Conservation (phyloP, 2,329 filamentous ascomycete species). For the Xylaria sp. region DNA sequence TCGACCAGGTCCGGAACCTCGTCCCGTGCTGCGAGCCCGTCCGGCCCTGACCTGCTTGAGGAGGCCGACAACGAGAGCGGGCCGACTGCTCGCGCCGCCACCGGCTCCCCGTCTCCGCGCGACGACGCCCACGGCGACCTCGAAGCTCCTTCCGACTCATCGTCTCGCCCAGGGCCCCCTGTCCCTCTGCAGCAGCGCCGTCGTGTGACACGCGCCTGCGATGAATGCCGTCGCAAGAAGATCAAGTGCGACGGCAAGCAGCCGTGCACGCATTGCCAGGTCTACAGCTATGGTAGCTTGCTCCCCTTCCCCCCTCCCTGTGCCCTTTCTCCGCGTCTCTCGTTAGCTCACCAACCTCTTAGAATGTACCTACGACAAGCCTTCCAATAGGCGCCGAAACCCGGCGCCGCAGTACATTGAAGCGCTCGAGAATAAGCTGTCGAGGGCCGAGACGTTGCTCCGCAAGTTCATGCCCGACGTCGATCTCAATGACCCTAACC, state of each 20-base stretch:
- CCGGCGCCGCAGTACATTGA: constrained; percentile 94
- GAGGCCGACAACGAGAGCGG: constrained; percentile 50
- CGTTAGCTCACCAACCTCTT: constrained; percentile 42
- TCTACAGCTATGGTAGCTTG: constrained; percentile 91
- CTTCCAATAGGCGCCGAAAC: constrained; percentile 89
- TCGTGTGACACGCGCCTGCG: constrained; percentile 82
- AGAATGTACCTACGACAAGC: constrained; percentile 97
- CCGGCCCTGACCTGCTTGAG: constrained; percentile 55
- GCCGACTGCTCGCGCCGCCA: constrained; percentile 36
- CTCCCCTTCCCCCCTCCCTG: constrained; percentile 10
- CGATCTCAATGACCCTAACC: constrained; percentile 84
- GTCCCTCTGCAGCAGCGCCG: constrained; percentile 79
- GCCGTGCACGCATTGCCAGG: constrained; percentile 93
- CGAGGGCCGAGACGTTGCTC: constrained; percentile 83
- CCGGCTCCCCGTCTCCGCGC: constrained; percentile 51
- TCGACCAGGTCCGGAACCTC: constrained; percentile 44
- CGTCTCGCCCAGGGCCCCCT: constrained; percentile 53
- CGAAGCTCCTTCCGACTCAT: constrained; percentile 40
- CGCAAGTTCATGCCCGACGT: constrained; percentile 84
- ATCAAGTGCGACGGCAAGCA: constrained; percentile 90
- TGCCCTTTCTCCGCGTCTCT: constrained; percentile 20
- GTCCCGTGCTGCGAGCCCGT: constrained; percentile 49
- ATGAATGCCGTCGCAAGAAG: constrained; percentile 81
- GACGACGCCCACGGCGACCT: constrained; percentile 51
- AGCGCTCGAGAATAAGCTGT: constrained; percentile 82